Evolutionary conservation across 2,329 filamentous ascomycete species (phyloP), one percentile per base, ranked within the genome.

Genomic region (Colletotrichum sublineola): DNA sequence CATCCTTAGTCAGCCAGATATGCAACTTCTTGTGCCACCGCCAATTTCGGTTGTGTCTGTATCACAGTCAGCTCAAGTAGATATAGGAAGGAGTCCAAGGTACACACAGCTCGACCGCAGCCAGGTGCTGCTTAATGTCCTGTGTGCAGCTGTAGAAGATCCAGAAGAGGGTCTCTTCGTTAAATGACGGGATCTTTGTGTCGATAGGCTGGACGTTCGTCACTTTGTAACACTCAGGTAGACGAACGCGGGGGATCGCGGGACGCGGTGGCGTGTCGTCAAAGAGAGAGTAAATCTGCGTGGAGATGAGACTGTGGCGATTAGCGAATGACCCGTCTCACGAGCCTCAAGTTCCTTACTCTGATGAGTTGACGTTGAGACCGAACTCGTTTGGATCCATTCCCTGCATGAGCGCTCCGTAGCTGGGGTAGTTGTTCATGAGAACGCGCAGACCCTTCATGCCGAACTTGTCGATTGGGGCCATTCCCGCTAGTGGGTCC

Each of bases 141-240:
- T 86, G 84, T 9, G 90, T 89, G 72, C 88, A 91, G 80, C 88
- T 91, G 80, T 92, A 92, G 77, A 92, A 92, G 75, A 92, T 92
- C 86, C 89, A 91, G 80, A 92, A 89, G 60, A 92, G 81, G 0
- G 90, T 91, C 80, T 92, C 90, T 74, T 92, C 90, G 75, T 91
- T 92, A 80, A 92, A 92, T 74, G 87, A 91, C 52, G 84, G 84
- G 61, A 92, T 90, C 80, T 92, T 92, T 76, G 86, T 89, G 73
- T 92, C 89, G 64, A 92, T 87, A 3, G 89, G 86, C 75, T 91
- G 89, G 36, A 91, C 89, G 73, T 92, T 92, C 73, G 86, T 90
- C 44, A 92, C 90, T 65, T 86, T 88, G 77, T 92, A 92, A 80
- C 90, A 92, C 57, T 92, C 90, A 0, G 90, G 90, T 40, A 92